These are phyloP conservation scores for Fragaria iinumae DNA, from an alignment of 306 rosid genomes.

Conservation along the genomic window DNA sequence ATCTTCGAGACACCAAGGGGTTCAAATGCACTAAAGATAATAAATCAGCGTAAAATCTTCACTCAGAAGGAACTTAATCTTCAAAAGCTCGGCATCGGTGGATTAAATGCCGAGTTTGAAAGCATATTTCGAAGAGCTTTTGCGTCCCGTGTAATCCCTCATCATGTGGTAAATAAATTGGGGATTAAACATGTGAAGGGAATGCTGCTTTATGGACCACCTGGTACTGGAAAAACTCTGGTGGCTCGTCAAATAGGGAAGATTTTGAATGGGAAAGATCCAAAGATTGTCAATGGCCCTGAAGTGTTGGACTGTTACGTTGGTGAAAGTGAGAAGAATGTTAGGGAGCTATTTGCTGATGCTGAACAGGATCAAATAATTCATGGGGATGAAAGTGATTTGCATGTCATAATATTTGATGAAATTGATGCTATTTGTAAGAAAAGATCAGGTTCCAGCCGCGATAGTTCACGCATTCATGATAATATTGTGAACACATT, in stretches of 20 bases:
- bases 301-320: constrained; percentile 89
- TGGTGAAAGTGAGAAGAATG: constrained; percentile 98
- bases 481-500: constrained; percentile 97
- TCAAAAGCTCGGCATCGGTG: constrained; percentile 88
- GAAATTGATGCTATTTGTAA: constrained; percentile 98
- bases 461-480: constrained; percentile 97
- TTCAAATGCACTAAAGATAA: constrained; percentile 86
- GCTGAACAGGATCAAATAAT: constrained; percentile 89
- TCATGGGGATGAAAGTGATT: constrained; percentile 86
- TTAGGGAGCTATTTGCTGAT: constrained; percentile 96
- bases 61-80: constrained; percentile 94
- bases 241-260: constrained; percentile 99
- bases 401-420: constrained; percentile 97
- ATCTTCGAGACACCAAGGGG: constrained; percentile 66
- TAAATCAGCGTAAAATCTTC: constrained; percentile 88
- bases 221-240: constrained; percentile 98
- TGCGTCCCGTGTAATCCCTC: constrained; percentile 96
- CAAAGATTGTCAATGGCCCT: constrained; percentile 98
- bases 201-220: constrained; percentile 94
- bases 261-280: constrained; percentile 87
- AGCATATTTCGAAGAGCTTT: constrained; percentile 98
- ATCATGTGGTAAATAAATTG: constrained; percentile 84
- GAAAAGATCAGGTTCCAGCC: constrained; percentile 20
- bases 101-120: constrained; percentile 86
- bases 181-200: constrained; percentile 98